Percentiles rank a stretch among this genome's conserved stretches.
These are phyloP conservation scores for Tilletia walkeri DNA, from an alignment of 1,284 basidiomycete species.

Conservation along the genomic window DNA sequence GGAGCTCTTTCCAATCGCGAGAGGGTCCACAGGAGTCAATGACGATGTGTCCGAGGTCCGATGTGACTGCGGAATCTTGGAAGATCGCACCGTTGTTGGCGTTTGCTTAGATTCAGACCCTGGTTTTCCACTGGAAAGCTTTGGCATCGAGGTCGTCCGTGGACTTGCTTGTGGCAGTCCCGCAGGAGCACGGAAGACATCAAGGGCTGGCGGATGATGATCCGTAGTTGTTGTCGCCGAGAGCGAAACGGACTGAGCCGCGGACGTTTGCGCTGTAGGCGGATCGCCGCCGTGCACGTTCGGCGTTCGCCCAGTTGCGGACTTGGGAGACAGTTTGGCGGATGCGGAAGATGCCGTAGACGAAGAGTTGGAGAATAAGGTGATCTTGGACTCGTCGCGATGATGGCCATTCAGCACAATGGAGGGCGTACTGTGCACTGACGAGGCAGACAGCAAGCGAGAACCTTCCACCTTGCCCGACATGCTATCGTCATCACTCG, in stretches of 20 bases:
- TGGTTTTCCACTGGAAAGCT: background rate
- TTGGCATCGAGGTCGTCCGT: background rate
- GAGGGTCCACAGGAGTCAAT: background rate
- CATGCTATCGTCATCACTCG: constrained; percentile 2
- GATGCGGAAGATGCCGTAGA: background rate
- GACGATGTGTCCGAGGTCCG: background rate
- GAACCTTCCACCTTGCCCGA: background rate
- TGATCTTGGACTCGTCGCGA: background rate
- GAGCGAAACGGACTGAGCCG: no score
- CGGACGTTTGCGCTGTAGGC: no score
- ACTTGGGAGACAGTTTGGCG: background rate
- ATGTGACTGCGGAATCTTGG: background rate
- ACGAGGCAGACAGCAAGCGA: background rate
- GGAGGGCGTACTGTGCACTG: background rate
- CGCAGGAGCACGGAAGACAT: background rate
- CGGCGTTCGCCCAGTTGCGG: background rate
- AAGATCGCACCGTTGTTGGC: background rate
- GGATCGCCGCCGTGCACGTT: no score
- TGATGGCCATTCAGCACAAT: background rate
- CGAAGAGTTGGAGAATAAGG: no score
- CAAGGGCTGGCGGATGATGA: background rate
- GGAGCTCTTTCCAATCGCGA: background rate
- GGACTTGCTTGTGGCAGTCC: background rate
- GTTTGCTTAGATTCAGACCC: background rate
- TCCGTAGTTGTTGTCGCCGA: no score